Evolutionary conservation across 805 yeast species (phyloP).

Genomic region (Cyberlindnera mycetangii): DNA sequence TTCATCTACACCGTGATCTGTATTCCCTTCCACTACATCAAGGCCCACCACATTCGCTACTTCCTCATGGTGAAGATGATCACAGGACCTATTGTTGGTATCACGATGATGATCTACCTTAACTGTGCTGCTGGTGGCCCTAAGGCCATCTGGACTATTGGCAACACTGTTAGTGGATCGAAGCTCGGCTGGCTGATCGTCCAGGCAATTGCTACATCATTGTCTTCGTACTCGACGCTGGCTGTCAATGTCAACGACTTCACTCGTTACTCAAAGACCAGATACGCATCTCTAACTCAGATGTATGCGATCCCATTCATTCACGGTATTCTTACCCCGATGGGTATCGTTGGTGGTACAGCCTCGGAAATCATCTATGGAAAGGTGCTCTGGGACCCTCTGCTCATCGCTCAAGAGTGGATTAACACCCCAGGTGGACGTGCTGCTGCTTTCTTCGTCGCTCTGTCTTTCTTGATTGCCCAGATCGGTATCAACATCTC

Average conservation of each 20-base stretch:
- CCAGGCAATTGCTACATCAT: constrained; percentile 7
- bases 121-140: constrained; percentile 17
- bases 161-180: constrained; percentile 8
- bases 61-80: constrained; percentile 14
- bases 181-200: constrained; percentile 9
- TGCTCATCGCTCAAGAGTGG: constrained; percentile 18
- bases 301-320: constrained; percentile 17
- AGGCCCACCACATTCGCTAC: constrained; percentile 12
- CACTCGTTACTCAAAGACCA: constrained; percentile 13
- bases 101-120: constrained; percentile 15
- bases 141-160: constrained; percentile 8
- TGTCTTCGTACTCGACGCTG: constrained; percentile 14
- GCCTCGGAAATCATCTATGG: constrained; percentile 19
- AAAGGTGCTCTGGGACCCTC: constrained; percentile 20
- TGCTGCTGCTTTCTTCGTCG: constrained; percentile 73
- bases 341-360: constrained; percentile 18
- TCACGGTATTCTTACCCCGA: constrained; percentile 15
- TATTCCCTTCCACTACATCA: constrained; percentile 17
- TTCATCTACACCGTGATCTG: constrained; percentile 16
- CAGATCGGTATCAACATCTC: constrained; percentile 76
- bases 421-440: constrained; percentile 46
- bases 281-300: constrained; percentile 13
- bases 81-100: constrained; percentile 16
- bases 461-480: constrained; percentile 65
- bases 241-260: constrained; percentile 18